Evolutionary conservation across 2,329 filamentous ascomycete genomes (phyloP).

Genomic region (Microdochium trichocladiopsis): DNA sequence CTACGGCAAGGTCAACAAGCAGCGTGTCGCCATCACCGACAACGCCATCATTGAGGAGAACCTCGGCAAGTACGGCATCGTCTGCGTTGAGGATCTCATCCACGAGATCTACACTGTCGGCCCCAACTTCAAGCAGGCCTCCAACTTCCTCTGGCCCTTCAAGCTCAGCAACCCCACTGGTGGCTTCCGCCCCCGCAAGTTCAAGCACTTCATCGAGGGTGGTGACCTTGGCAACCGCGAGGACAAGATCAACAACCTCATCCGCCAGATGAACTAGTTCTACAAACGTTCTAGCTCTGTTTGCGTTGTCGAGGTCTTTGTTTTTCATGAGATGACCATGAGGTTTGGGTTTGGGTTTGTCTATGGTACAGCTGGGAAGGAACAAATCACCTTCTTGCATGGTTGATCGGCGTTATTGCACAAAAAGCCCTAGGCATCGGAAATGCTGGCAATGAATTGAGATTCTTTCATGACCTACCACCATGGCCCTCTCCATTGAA

Average conservation of each 20-base stretch:
- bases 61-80: slow-evolving; percentile 97
- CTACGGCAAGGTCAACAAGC: slow-evolving; percentile 98
- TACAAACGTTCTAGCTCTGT: neutral
- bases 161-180: slow-evolving; percentile 98
- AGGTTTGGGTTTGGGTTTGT: slow-evolving; percentile 3
- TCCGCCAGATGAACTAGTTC: slow-evolving; percentile 95
- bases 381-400: slow-evolving; percentile 21
- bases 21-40: slow-evolving; percentile 93
- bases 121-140: slow-evolving; percentile 99
- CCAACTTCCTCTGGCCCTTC: slow-evolving; percentile 99
- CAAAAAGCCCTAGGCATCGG: slow-evolving; percentile 18
- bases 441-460: slow-evolving; percentile 24
- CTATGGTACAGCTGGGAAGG: slow-evolving; percentile 17
- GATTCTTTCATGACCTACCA: slow-evolving; percentile 17
- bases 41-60: slow-evolving; percentile 95
- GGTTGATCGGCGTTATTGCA: slow-evolving; percentile 20
- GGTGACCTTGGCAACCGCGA: slow-evolving; percentile 98
- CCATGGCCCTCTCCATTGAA: neutral
- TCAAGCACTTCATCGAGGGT: slow-evolving; percentile 98
- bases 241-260: slow-evolving; percentile 92
- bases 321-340: slow-evolving; percentile 16
- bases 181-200: slow-evolving; percentile 94
- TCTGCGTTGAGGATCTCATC: slow-evolving; percentile 98
- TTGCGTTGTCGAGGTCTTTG: slow-evolving; percentile 1
- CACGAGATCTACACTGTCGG: slow-evolving; percentile 99